A percentile compares a stretch with the other conserved stretches of the same genome.
Conservation (phyloP, 345 rosid genomes). For the Citrus unshiu region DNA sequence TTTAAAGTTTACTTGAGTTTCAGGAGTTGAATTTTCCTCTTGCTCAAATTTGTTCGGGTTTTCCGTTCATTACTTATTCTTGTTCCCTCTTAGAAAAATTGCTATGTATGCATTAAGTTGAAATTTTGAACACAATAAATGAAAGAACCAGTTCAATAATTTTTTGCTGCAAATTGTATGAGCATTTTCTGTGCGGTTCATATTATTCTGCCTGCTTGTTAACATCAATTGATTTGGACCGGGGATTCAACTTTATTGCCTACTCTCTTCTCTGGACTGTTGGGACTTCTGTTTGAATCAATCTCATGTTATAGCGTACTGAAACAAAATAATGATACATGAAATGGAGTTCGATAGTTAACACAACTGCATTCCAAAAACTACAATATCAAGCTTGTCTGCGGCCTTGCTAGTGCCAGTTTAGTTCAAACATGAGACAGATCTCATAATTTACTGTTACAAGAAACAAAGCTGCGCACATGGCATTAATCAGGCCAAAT, state of each 20-base stretch:
- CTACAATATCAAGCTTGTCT: background rate
- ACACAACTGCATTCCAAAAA: background rate
- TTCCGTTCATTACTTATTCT: background rate
- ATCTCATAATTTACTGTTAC: background rate
- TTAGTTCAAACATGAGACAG: background rate
- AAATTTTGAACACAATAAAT: background rate
- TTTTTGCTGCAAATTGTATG: no score
- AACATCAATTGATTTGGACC: no score
- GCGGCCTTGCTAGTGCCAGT: background rate
- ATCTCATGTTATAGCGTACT: no score
- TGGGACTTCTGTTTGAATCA: no score
- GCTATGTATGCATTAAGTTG: background rate
- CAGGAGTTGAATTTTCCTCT: background rate
- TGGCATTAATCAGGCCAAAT: background rate
- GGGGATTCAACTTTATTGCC: no score
- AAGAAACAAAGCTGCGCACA: background rate
- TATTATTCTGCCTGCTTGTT: no score
- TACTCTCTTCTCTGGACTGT: no score
- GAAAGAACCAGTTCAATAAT: background rate
- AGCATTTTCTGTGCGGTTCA: no score
- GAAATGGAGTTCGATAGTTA: background rate
- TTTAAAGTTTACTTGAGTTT: constrained; percentile 6
- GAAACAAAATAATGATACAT: background rate
- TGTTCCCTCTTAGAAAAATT: background rate
- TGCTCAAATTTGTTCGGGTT: background rate